Percentiles rank a stretch among this genome's conserved stretches.
These are phyloP conservation scores for Pleurotus cornucopiae DNA, from an alignment of 768 basidiomycete genomes.

Conservation along the genomic window DNA sequence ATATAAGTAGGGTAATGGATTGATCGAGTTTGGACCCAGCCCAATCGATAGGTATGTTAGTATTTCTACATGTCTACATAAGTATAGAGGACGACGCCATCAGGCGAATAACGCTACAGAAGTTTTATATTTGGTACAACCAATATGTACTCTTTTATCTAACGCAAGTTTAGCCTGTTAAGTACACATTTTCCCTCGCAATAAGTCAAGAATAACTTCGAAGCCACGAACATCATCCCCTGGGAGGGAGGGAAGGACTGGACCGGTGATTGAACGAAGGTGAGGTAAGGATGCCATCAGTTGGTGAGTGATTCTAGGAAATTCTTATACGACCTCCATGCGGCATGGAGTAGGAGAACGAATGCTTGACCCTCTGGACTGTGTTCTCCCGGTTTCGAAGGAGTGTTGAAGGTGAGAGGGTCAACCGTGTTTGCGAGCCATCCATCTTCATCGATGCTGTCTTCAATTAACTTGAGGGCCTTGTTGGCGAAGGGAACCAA, in stretches of 20 bases:
- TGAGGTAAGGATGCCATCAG: too few relatives aligned
- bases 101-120: too few relatives aligned
- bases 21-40: too few relatives aligned
- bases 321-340: slow-evolving; percentile 21
- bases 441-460: slow-evolving; percentile 33
- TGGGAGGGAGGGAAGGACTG: not conserved
- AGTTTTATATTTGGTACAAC: too few relatives aligned
- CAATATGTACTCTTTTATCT: too few relatives aligned
- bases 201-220: slow-evolving; percentile 9
- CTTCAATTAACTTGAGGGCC: slow-evolving; percentile 31
- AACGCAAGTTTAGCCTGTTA: not conserved
- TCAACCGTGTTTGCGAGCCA: slow-evolving; percentile 46
- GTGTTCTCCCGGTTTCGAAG: slow-evolving; percentile 26
- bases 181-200: slow-evolving; percentile 2
- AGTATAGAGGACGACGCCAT: too few relatives aligned
- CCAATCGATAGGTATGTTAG: too few relatives aligned
- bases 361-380: slow-evolving; percentile 63
- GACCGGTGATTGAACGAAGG: too few relatives aligned
- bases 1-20: too few relatives aligned
- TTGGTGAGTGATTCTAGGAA: slow-evolving; percentile 1
- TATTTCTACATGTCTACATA: too few relatives aligned
- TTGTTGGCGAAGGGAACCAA: slow-evolving; percentile 27
- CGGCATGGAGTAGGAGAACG: slow-evolving; percentile 48
- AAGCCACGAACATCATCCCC: not conserved
- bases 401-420: slow-evolving; percentile 43